Conservation (phyloP, 805 yeast species). For the Lipomyces spencermartinsiae region DNA sequence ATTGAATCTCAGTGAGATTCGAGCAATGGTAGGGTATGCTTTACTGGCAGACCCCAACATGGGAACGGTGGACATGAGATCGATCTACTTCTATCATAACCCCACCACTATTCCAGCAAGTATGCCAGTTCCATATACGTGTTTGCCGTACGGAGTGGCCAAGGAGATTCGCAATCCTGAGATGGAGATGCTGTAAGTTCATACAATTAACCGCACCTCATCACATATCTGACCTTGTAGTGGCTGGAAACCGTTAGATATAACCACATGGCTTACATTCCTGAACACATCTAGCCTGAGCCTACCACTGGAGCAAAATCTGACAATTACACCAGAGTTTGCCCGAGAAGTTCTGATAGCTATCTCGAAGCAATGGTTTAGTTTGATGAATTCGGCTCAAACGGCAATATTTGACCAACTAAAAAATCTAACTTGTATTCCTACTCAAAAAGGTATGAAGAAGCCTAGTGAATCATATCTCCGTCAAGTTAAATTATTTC, state of each 20-base stretch:
- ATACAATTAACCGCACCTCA: background rate
- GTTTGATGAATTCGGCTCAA: conserved; percentile 23
- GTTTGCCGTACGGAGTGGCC: conserved; percentile 43
- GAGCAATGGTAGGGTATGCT: conserved; percentile 37
- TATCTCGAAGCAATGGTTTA: conserved; percentile 42
- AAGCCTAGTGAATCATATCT: conserved; percentile 47
- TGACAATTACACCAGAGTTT: conserved; percentile 40
- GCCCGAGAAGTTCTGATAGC: conserved; percentile 41
- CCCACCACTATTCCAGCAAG: conserved; percentile 38
- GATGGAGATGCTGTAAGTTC: conserved; percentile 37
- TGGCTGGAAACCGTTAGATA: conserved; percentile 42
- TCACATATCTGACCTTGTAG: conserved; percentile 5
- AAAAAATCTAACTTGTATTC: conserved; percentile 43
- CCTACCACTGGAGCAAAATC: conserved; percentile 33
- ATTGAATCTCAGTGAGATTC: conserved; percentile 30
- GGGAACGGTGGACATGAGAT: conserved; percentile 40
- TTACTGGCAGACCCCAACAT: conserved; percentile 39
- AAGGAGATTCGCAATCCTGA: conserved; percentile 32
- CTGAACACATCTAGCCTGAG: conserved; percentile 19
- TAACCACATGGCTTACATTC: conserved; percentile 40
- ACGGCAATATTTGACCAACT: conserved; percentile 31
- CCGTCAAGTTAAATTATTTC: conserved; percentile 46
- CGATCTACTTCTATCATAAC: conserved; percentile 42
- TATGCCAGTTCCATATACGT: conserved; percentile 44
- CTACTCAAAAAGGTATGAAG: conserved; percentile 50